Evolutionary conservation across 805 yeast genomes (phyloP), one percentile per base, ranked within the genome.

Genomic region (Suhomyces sp.): DNA sequence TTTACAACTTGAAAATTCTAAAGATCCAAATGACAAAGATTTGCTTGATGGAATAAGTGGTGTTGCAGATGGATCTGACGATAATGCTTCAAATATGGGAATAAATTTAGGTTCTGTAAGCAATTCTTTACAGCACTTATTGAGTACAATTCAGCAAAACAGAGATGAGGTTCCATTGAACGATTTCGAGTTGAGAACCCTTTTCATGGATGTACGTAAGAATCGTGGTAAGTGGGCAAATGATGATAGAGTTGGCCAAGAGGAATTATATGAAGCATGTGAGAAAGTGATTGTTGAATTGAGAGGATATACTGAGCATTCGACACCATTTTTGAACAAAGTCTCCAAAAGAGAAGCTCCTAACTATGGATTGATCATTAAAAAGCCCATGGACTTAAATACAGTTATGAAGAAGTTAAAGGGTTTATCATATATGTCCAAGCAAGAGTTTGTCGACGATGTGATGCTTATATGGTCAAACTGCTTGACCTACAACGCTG

Each of bases 341-440:
- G 99, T 93, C n/a, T 87, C 93, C 39, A 93, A 93, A 56, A 74
- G 98, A 37, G 99, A 93, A 52, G 99, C 99, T 0, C 99, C 98
- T 6, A 93, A 93, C 55, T 93, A 93, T 60, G 88, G 88, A 46
- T 81, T 83, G 38, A 73, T 93, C 26, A 91, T 93, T 51, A 90
- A 88, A 50, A 78, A 77, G 39, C 98, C 99, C 15, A 93, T 93
- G 99, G 99, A 93, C 54, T 68, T 93, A 47, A 90, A 88, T 53
- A 91, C 97, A 0, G 96, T 95, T 10, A 72, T 88, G 79, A 90
- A 88, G 53, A 93, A 91, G 56, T 65, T 95, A 50, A 88, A 88
- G 53, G 68, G 74, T 4, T 79, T 86, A 42, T 91, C 86, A 48
- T 93, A 93, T 60, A 76, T 73, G 42, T 84, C 88, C 26, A 93